These are phyloP conservation scores for Vigna trinervia DNA, from an alignment of 306 rosid species.

Conservation along the genomic window DNA sequence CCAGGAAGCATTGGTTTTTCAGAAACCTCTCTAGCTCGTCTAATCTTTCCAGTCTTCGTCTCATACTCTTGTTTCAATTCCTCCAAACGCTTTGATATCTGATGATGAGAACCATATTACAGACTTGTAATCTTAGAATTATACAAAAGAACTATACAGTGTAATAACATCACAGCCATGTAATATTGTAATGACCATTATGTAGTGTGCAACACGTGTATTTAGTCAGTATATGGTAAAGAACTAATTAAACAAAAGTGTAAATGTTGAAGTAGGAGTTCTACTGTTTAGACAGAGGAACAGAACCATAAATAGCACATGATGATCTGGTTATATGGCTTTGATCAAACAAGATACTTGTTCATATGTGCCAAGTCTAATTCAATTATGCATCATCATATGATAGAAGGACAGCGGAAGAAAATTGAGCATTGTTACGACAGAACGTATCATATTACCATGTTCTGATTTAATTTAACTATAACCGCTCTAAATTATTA, in stretches of 20 bases:
- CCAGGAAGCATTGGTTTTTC: conserved; percentile 46
- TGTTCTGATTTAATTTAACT: background rate
- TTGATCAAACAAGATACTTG: background rate
- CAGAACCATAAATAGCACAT: background rate
- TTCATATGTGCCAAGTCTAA: too few relatives aligned
- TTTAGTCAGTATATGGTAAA: background rate
- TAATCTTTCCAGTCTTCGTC: conserved; percentile 62
- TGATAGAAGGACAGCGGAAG: too few relatives aligned
- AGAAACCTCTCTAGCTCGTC: conserved; percentile 40
- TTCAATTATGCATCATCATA: too few relatives aligned
- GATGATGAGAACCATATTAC: conserved; percentile 34
- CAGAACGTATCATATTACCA: background rate
- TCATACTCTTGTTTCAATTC: conserved; percentile 74
- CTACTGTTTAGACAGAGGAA: background rate
- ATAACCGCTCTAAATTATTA: background rate
- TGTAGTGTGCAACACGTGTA: background rate
- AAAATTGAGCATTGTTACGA: too few relatives aligned
- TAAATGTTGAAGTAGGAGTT: background rate
- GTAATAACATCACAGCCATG: conserved; percentile 12
- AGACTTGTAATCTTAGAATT: background rate
- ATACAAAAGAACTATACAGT: background rate
- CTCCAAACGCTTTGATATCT: conserved; percentile 84
- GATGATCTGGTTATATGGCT: background rate
- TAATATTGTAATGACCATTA: background rate
- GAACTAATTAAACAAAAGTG: background rate